Base-by-base conservation (phyloP, 139 green algal genomes). In the Picochlorum sp. region DNA sequence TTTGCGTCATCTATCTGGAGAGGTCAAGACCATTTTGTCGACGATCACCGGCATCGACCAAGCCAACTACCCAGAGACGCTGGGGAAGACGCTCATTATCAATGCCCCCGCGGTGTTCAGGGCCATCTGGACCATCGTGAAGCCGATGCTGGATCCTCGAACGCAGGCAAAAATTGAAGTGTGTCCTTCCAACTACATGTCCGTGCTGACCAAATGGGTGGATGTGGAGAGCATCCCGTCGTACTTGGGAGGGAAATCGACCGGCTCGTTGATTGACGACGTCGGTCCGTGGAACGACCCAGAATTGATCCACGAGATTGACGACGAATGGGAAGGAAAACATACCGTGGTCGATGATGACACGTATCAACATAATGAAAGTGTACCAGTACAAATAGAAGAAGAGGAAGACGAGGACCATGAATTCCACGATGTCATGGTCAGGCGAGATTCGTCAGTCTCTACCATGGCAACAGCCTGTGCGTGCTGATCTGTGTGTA, bases 141-240 rank as follows among this genome's bases (percentile, higher is more conserved):
- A 90, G 72, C 71, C 77, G 21, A 75, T 91, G 45, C 65, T 95
- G 21, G 84, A 94, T 60, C 32, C 67, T 8, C 67, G 85, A 62
- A 95, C 88, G 1, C 79, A 87, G 61, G 66, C 54, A 47, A 95
- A 95, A 63, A 86, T 95, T 10, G 81, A 92, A 79, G 86, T 91
- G 62, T 70, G 82, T 49, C 56, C 73, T 4, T 63, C 65, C 49
- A 69, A 94, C 66, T 95, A 87, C 70, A 68, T 73, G 55, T 66
- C 67, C 2, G 71, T 58, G 49, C 63, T 96, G 79, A 68, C 81
- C 49, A 75, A 86, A 58, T 90, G 74, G 65, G 63, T 95, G 5
- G 82, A 90, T 6, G 20, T 67, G 0, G 88, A 94, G 2, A 78
- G 79, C 67, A 71, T 96, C 24, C 84, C 84, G 0, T 71, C 83